These are phyloP conservation scores for Rhodotorula sp. DNA, from an alignment of 1,284 basidiomycete genomes.

Conservation along the genomic window DNA sequence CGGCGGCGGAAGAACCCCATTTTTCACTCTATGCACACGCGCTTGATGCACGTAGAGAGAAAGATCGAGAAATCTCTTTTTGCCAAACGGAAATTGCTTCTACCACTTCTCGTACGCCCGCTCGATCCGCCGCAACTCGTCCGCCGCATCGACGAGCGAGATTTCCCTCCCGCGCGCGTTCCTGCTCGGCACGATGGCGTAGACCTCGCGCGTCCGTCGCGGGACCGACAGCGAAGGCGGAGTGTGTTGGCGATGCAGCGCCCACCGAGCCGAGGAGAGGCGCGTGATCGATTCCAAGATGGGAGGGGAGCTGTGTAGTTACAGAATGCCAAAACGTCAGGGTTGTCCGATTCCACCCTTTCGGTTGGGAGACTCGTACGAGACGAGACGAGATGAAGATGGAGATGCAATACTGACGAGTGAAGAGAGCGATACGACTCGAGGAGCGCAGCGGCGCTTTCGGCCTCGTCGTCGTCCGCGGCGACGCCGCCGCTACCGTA, in stretches of 20 bases:
- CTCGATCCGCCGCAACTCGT: slow-evolving; percentile 26
- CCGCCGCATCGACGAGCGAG: slow-evolving; percentile 25
- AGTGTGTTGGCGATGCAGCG: slow-evolving; percentile 5
- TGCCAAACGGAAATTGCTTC: too few species aligned
- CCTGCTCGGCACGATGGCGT: slow-evolving; percentile 15
- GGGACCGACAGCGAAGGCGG: not conserved
- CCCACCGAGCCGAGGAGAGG: slow-evolving; percentile 15
- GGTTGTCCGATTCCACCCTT: too few species aligned
- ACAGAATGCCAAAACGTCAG: too few species aligned
- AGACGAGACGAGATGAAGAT: too few species aligned
- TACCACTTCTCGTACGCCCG: slow-evolving; percentile 11
- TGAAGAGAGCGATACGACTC: slow-evolving; percentile 5
- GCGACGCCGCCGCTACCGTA: not conserved
- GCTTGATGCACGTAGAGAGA: too few species aligned
- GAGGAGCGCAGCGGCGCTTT: slow-evolving; percentile 7
- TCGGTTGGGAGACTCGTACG: too few species aligned
- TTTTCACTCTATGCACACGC: too few species aligned
- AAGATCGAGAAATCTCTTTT: not conserved
- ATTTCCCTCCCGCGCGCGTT: slow-evolving; percentile 8
- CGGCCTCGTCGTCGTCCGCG: slow-evolving; percentile 1
- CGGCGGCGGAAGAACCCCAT: too few species aligned
- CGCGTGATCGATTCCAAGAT: slow-evolving; percentile 25
- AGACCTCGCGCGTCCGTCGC: slow-evolving; percentile 10
- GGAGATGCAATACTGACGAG: not conserved
- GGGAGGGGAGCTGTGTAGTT: not conserved